Percentiles rank a stretch among this genome's conserved stretches.
These are phyloP conservation scores for Phytophthora podocarpi DNA, from an alignment of 352 stramenopile genomes.

Conservation along the genomic window DNA sequence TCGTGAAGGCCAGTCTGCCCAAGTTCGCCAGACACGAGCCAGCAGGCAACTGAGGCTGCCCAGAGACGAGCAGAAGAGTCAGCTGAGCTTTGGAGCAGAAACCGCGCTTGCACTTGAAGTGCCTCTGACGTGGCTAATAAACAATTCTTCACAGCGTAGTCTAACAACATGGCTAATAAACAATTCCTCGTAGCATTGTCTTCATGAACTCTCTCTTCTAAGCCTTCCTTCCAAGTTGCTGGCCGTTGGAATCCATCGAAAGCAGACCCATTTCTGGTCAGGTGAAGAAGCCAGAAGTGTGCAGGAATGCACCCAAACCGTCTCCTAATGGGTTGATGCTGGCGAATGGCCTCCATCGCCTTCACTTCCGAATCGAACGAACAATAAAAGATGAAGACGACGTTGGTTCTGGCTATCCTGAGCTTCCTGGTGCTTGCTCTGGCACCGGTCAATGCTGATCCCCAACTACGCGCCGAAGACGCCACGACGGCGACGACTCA, in stretches of 20 bases:
- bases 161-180: no score
- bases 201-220: no score
- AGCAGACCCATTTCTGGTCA: no score
- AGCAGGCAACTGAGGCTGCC: not conserved
- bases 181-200: no score
- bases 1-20: slow-evolving; percentile 13
- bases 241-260: no score
- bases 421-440: slow-evolving; percentile 13
- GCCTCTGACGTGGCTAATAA: no score
- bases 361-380: not conserved
- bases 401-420: not conserved
- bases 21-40: slow-evolving; percentile 26
- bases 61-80: not conserved
- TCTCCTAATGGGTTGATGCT: slow-evolving; percentile 5
- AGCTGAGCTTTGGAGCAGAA: no score
- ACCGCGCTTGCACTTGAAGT: no score
- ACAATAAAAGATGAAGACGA: slow-evolving; percentile 26
- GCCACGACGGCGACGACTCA: not conserved
- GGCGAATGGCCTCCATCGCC: not conserved
- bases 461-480: not conserved
- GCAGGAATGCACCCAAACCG: slow-evolving; percentile 5
- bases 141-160: no score
- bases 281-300: no score
- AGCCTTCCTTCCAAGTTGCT: no score
- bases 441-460: not conserved